Evolutionary conservation across 2,329 filamentous ascomycete genomes (phyloP).

Genomic region (Colletotrichum tofieldiae): DNA sequence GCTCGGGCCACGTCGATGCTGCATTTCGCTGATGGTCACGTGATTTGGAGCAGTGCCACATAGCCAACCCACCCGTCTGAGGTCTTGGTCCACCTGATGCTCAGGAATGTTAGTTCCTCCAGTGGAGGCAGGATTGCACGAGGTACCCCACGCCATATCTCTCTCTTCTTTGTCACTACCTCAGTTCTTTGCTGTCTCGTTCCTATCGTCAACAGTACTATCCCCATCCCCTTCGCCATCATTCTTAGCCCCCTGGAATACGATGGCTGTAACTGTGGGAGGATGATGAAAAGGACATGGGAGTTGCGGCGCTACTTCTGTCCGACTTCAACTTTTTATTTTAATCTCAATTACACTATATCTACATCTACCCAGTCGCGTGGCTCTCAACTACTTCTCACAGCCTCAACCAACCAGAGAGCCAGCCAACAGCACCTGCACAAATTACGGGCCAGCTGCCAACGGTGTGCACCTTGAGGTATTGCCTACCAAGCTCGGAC

Average conservation of each 20-base stretch:
- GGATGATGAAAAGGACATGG: too few relatives aligned
- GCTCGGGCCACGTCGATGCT: conserved; percentile 8
- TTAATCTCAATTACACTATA: neutral
- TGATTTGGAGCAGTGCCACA: neutral
- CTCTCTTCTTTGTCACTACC: neutral
- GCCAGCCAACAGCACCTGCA: conserved; percentile 25
- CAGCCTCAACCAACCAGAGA: conserved; percentile 33
- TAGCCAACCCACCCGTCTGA: neutral
- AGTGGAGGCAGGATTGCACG: neutral
- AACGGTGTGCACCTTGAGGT: neutral
- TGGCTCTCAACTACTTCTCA: neutral
- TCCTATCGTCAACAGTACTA: neutral
- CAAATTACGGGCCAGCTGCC: conserved; percentile 14
- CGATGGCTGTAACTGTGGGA: neutral
- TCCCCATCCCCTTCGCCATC: neutral
- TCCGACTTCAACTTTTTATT: too few relatives aligned
- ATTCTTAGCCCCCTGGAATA: neutral
- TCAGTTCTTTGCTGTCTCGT: neutral
- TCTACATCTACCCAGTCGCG: neutral
- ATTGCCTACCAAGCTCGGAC: neutral
- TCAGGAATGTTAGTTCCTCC: neutral
- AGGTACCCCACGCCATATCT: neutral
- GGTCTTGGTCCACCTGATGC: neutral
- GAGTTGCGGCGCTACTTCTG: too few relatives aligned
- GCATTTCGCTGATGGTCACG: neutral